Evolutionary conservation across 768 basidiomycete species (phyloP), one percentile per base, ranked within the genome.

Genomic region (Psilocybe subaeruginosa): DNA sequence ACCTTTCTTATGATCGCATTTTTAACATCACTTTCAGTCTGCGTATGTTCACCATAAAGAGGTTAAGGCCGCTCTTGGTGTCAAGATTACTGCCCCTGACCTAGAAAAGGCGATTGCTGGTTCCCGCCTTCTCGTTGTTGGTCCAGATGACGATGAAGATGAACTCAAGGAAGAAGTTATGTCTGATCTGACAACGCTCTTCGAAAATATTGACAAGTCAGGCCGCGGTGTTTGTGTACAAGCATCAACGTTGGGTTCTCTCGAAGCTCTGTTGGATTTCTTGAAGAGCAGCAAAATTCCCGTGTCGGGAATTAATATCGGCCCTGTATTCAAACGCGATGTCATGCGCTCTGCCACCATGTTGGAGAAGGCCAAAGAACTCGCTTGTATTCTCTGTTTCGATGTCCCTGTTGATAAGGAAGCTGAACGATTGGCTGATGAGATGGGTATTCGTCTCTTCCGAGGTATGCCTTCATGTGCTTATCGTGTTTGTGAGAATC

Each of bases 81-180:
- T 99, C 72, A 99, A 99, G 80, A 86, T 99, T 62, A 85, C 90
- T 46, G 97, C 94, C 0, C 90, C 97, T 1, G 97, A 97, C 71
- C 85, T 99, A 17, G 97, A 99, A 70, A 98, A 98, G 73, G 96
- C 97, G 11, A 97, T 99, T 63, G 97, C 97, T 61, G 97, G 97
- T 68, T 98, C 97, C 43, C 90, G 94, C 8, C 79, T 99, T 54
- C 85, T 99, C 52, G 93, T 99, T 31, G 85, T 90, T 51, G 93
- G 96, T 16, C 94, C 95, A 55, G 96, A 99, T 67, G 96, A 99
- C 66, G 96, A 99, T 65, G 97, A 98, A 70, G 97, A 97, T 52
- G 95, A 95, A 41, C 77, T 98, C 33, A 89, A 88, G 71, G 95
- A 97, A 55, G 94, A 97, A 75, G 88, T 99, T 68, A 98, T 99